Conservation (phyloP, 2,329 filamentous ascomycete species). For the Colletotrichum zoysiae region DNA sequence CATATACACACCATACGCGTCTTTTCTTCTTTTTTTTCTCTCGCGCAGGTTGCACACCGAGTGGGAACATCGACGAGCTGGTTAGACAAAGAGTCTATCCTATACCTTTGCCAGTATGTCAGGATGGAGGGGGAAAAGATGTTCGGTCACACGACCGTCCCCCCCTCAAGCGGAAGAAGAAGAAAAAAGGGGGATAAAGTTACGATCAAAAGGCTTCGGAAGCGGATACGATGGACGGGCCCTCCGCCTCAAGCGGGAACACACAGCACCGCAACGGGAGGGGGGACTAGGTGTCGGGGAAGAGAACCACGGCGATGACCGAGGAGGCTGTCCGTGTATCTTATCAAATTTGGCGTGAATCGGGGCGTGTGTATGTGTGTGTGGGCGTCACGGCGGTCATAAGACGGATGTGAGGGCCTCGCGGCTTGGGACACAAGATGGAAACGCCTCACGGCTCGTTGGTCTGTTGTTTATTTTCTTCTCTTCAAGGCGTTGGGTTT, state of each 20-base stretch:
- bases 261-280: conserved; percentile 39
- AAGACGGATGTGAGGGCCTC: conserved; percentile 48
- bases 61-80: background rate
- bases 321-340: background rate
- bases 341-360: background rate
- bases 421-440: conserved; percentile 53
- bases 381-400: conserved; percentile 31
- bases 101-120: conserved; percentile 10
- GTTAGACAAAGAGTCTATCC: background rate
- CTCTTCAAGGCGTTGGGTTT: conserved; percentile 33
- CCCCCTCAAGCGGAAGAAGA: background rate
- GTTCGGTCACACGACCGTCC: conserved; percentile 44
- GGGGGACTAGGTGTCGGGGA: background rate
- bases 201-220: conserved; percentile 28
- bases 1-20: conserved; percentile 17
- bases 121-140: background rate
- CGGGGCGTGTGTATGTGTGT: background rate
- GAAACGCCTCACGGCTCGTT: conserved; percentile 54
- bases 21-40: background rate
- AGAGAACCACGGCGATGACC: conserved; percentile 16
- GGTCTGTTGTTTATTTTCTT: conserved; percentile 37
- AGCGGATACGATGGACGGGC: conserved; percentile 3
- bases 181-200: background rate
- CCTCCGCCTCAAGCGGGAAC: conserved; percentile 30
- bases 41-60: conserved; percentile 6